Conservation (phyloP, 1,139 yeast genomes). For the Chernovozyma sophiae-reginae region DNA sequence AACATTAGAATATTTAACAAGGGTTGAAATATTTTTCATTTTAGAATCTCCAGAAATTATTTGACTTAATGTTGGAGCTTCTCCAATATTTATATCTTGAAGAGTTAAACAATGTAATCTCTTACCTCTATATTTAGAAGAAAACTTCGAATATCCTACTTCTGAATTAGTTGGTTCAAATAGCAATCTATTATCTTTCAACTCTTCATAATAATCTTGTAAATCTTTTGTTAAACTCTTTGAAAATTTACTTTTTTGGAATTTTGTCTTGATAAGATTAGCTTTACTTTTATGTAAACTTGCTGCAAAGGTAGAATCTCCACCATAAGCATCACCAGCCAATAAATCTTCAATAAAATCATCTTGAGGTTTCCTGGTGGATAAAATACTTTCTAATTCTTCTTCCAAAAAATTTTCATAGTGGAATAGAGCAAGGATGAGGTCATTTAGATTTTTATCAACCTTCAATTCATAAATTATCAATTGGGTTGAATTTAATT, state of each 20-base stretch:
- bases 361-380: slow-evolving; percentile 7
- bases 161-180: slow-evolving; percentile 32
- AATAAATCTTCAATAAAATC: slow-evolving; percentile 15
- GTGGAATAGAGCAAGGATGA: slow-evolving; percentile 28
- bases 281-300: slow-evolving; percentile 1
- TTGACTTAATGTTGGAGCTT: slow-evolving; percentile 34
- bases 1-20: slow-evolving; percentile 33
- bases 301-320: slow-evolving; percentile 10
- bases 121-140: slow-evolving; percentile 19
- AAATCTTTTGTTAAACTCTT: slow-evolving; percentile 14
- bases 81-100: slow-evolving; percentile 30
- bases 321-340: slow-evolving; percentile 27
- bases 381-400: slow-evolving; percentile 9
- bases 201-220: slow-evolving; percentile 16
- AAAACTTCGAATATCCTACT: slow-evolving; percentile 14
- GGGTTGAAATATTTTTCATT: slow-evolving; percentile 18
- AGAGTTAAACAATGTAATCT: slow-evolving; percentile 29
- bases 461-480: slow-evolving; percentile 35
- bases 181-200: slow-evolving; percentile 29
- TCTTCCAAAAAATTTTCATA: slow-evolving; percentile 25
- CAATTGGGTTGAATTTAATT: slow-evolving; percentile 55
- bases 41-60: slow-evolving; percentile 17
- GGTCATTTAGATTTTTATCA: slow-evolving; percentile 20
- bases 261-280: slow-evolving; percentile 12
- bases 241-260: slow-evolving; percentile 12